These are phyloP conservation scores for Neohortaea acidophila DNA, from an alignment of 495 filamentous ascomycete species.

Conservation along the genomic window DNA sequence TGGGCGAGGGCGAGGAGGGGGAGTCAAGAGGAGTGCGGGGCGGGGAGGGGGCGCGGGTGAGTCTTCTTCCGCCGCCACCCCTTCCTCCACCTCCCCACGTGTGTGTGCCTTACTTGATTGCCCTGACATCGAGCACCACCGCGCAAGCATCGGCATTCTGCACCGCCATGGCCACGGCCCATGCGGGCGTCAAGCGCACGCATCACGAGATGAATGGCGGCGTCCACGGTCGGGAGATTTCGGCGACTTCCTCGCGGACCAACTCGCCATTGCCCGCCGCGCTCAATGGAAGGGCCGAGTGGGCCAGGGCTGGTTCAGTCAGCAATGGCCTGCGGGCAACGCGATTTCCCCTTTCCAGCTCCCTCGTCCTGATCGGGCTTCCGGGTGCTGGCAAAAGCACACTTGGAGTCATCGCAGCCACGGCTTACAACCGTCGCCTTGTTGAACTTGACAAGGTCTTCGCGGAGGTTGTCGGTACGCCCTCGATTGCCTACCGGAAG, in stretches of 20 bases:
- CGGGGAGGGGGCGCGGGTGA: too few relatives aligned
- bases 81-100: too few relatives aligned
- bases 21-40: too few relatives aligned
- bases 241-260: not conserved
- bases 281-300: not conserved
- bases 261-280: too few relatives aligned
- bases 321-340: not conserved
- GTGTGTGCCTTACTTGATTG: too few relatives aligned
- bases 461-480: constrained; percentile 47
- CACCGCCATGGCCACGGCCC: constrained; percentile 1
- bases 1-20: too few relatives aligned
- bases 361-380: constrained; percentile 60
- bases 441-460: constrained; percentile 61
- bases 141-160: too few relatives aligned
- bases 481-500: constrained; percentile 44
- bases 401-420: constrained; percentile 62
- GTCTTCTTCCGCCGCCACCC: too few relatives aligned
- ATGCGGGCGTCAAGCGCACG: constrained; percentile 11
- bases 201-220: constrained; percentile 5
- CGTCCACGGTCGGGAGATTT: not conserved
- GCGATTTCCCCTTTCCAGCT: constrained; percentile 44
- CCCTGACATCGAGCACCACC: too few relatives aligned
- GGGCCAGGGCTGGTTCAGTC: not conserved
- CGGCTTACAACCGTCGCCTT: constrained; percentile 50
- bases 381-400: constrained; percentile 65